Conservation (phyloP, 805 yeast genomes). For the Lachancea quebecensis region DNA sequence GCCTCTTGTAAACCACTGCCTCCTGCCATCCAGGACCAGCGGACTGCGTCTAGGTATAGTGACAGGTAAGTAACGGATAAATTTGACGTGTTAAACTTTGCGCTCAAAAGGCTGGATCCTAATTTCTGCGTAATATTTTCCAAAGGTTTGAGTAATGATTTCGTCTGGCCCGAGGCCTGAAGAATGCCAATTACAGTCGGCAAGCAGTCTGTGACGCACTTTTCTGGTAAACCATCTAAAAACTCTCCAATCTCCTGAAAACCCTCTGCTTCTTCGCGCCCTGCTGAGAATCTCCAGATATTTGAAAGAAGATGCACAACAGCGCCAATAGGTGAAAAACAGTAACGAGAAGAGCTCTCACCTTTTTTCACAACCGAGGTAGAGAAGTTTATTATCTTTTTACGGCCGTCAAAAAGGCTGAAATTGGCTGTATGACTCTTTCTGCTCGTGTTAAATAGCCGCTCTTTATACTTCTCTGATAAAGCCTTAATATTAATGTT, state of each 20-base stretch:
- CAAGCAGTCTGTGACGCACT: not conserved
- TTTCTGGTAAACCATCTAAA: not conserved
- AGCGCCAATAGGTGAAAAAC: not conserved
- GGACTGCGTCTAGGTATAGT: slow-evolving; percentile 13
- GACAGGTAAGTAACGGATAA: slow-evolving; percentile 14
- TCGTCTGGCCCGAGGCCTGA: not conserved
- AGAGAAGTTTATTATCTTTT: too few relatives aligned
- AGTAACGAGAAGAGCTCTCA: not conserved
- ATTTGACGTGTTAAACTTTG: slow-evolving; percentile 19
- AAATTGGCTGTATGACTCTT: too few relatives aligned
- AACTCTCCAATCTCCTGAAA: not conserved
- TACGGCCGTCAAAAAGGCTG: too few relatives aligned
- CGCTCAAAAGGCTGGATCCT: slow-evolving; percentile 19
- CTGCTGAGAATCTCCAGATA: not conserved
- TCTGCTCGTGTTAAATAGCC: too few relatives aligned
- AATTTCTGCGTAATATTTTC: slow-evolving; percentile 18
- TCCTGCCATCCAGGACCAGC: slow-evolving; percentile 24
- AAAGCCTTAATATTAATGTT: slow-evolving; percentile 3
- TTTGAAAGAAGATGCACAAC: not conserved
- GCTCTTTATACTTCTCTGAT: not conserved
- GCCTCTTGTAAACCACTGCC: slow-evolving; percentile 25
- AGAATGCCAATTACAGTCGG: not conserved
- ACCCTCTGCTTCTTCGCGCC: not conserved
- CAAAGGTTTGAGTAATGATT: not conserved
- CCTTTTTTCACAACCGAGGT: too few relatives aligned